Evolutionary conservation across 148 eudicot species (phyloP).

Genomic region (Beta vulgaris): DNA sequence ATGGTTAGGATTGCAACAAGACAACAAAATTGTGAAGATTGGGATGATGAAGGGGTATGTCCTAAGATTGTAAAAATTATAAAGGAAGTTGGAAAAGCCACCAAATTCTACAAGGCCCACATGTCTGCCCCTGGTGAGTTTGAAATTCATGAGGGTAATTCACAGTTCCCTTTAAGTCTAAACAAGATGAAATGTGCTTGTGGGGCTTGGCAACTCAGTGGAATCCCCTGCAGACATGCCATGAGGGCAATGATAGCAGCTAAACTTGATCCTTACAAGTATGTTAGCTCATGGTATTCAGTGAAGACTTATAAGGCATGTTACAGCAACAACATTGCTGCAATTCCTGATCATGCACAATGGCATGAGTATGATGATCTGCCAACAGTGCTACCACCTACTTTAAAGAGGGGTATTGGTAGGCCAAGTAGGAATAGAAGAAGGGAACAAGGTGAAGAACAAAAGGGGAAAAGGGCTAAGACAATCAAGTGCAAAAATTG

Average conservation of each 20-base stretch:
- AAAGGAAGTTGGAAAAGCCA: not conserved
- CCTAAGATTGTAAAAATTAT: not conserved
- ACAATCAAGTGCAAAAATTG: not conserved
- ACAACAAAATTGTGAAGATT: not conserved
- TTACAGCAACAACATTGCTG: not conserved
- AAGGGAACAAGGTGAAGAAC: not conserved
- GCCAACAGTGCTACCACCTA: not conserved
- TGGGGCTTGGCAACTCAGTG: not conserved
- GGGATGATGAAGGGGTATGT: too few relatives aligned
- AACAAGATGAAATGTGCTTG: not conserved
- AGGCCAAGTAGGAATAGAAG: not conserved
- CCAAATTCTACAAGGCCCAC: not conserved
- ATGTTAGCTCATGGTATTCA: not conserved
- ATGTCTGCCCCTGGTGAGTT: not conserved
- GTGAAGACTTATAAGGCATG: not conserved
- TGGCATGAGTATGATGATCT: not conserved
- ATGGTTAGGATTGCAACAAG: not conserved
- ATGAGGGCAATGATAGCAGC: not conserved
- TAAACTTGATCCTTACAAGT: not conserved
- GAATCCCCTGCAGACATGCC: not conserved
- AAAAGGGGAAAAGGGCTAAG: not conserved
- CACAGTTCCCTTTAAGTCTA: not conserved
- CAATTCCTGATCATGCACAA: not conserved
- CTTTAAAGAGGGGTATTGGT: not conserved
- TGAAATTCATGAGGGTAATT: not conserved